Conservation (phyloP, 2,329 filamentous ascomycete genomes). For the Pseudocercospora fijiensis region DNA sequence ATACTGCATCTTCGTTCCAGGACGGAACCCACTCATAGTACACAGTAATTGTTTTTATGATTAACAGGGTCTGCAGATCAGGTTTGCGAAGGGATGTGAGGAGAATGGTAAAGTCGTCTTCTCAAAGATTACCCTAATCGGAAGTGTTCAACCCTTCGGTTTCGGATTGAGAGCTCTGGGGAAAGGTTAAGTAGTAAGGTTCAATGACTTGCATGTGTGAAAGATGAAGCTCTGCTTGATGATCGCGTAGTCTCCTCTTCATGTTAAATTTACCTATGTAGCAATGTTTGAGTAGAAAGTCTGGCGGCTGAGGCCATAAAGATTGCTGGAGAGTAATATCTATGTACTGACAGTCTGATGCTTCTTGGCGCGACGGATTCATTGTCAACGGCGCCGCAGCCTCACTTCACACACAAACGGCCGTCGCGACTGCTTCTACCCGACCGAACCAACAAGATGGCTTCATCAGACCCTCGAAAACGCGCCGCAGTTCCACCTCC, state of each 20-base stretch:
- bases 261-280: not conserved
- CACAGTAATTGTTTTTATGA: no score
- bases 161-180: no score
- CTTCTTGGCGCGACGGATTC: not conserved
- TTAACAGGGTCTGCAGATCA: no score
- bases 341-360: no score
- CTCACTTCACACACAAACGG: not conserved
- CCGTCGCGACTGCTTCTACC: not conserved
- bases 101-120: not conserved
- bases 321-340: no score
- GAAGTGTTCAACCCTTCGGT: no score
- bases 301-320: no score
- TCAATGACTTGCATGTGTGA: not conserved
- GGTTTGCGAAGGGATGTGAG: not conserved
- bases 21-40: no score
- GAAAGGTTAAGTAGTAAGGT: no score
- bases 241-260: not conserved
- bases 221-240: not conserved
- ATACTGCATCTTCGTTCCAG: no score
- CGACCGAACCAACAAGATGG: conserved; percentile 39
- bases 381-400: not conserved
- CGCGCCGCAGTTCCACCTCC: conserved; percentile 32
- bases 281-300: not conserved
- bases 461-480: conserved; percentile 43
- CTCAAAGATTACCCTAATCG: not conserved